phyloP scores from a whole-genome alignment of 805 yeast species.

The Kodamaea kakaduensis region DNA sequence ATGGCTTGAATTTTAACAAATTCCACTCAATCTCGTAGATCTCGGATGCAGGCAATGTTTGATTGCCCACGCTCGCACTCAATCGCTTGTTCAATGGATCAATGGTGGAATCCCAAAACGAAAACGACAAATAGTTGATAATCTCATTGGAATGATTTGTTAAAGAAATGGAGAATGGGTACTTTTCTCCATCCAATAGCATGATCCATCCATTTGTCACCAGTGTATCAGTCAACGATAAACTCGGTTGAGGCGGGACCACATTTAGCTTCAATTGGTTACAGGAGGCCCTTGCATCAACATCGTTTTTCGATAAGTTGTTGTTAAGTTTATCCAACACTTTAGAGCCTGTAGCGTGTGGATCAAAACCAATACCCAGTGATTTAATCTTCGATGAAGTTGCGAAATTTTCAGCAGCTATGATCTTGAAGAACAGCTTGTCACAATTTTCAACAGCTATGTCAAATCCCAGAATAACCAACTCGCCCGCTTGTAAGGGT shows the following conservation, averaged over 20 bases:
- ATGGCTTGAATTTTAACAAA: conserved; percentile 54
- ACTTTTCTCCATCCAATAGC: conserved; percentile 75
- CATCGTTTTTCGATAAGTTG: conserved; percentile 23
- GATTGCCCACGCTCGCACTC: conserved; percentile 21
- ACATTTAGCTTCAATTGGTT: conserved; percentile 27
- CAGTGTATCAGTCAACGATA: conserved; percentile 49
- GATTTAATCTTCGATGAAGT: conserved; percentile 7
- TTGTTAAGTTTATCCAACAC: conserved; percentile 16
- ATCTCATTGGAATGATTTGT: conserved; percentile 56
- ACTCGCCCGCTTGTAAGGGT: conserved; percentile 46
- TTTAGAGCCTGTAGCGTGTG: background rate
- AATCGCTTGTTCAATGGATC: conserved; percentile 59
- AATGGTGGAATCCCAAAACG: conserved; percentile 68
- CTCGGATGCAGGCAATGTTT: conserved; percentile 53
- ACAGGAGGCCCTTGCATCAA: conserved; percentile 16
- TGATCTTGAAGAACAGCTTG: conserved; percentile 41
- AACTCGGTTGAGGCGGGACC: conserved; percentile 54
- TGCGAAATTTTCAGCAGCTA: conserved; percentile 23
- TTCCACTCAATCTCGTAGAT: conserved; percentile 72
- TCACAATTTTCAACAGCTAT: conserved; percentile 51
- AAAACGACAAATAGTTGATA: conserved; percentile 55
- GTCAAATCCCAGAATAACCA: conserved; percentile 48
- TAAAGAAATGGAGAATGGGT: conserved; percentile 46
- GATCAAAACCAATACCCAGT: background rate
- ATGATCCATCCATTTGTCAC: conserved; percentile 64